A percentile compares a stretch with the other conserved stretches of the same genome.
Evolutionary conservation across 2,329 filamentous ascomycete species (phyloP).

Genomic region (Paracoccidioides lutzii): DNA sequence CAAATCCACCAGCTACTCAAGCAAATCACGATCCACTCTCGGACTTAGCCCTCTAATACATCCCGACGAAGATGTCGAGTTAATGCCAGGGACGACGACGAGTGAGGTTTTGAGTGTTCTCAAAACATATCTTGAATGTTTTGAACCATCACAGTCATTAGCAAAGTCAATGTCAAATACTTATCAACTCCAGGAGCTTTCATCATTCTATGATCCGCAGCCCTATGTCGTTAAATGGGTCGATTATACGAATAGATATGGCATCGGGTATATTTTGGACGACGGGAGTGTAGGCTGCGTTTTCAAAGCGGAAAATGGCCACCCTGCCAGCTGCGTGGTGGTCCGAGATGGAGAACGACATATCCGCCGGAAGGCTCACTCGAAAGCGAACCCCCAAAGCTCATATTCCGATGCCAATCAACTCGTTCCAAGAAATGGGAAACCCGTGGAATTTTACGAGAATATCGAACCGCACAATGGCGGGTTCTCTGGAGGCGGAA

Average conservation of each 20-base stretch:
- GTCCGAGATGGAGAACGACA: slow-evolving; percentile 35
- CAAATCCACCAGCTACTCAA: slow-evolving; percentile 5
- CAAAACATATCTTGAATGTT: slow-evolving; percentile 26
- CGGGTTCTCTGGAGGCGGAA: slow-evolving; percentile 21
- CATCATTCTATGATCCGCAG: slow-evolving; percentile 23
- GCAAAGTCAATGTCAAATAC: slow-evolving; percentile 2
- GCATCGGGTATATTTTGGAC: slow-evolving; percentile 39
- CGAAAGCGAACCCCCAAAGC: slow-evolving; percentile 19
- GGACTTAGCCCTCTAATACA: slow-evolving; percentile 28
- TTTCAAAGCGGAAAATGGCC: slow-evolving; percentile 34
- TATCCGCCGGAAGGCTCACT: slow-evolving; percentile 33
- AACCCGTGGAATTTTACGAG: slow-evolving; percentile 37
- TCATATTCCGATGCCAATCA: slow-evolving; percentile 32
- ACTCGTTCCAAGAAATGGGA: slow-evolving; percentile 30
- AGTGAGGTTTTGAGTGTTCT: slow-evolving; percentile 28
- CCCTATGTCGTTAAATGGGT: slow-evolving; percentile 41
- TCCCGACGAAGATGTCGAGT: slow-evolving; percentile 24
- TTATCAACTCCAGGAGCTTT: slow-evolving; percentile 18
- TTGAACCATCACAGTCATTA: slow-evolving; percentile 18
- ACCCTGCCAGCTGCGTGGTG: slow-evolving; percentile 34
- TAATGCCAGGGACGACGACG: slow-evolving; percentile 27
- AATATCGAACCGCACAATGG: slow-evolving; percentile 25
- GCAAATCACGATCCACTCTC: slow-evolving; percentile 10
- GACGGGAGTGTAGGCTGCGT: slow-evolving; percentile 40
- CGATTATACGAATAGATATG: slow-evolving; percentile 40